These are phyloP conservation scores for Sutorius eximius DNA, from an alignment of 1,284 basidiomycete species.

Conservation along the genomic window DNA sequence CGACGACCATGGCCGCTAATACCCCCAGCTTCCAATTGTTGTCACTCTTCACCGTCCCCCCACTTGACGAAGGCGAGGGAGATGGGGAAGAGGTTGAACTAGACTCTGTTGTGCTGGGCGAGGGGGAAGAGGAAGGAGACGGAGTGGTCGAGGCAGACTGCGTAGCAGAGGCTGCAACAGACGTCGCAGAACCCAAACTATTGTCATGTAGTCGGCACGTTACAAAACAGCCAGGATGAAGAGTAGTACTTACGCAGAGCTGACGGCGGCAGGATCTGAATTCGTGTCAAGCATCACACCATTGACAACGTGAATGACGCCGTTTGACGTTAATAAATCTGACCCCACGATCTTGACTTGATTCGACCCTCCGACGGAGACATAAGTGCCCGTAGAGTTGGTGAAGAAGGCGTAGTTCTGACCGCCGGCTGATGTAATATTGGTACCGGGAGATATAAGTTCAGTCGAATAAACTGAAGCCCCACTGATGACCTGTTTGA, in stretches of 20 bases:
- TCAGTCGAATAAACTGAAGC: slow-evolving; percentile 64
- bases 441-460: slow-evolving; percentile 36
- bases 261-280: slow-evolving; percentile 51
- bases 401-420: slow-evolving; percentile 51
- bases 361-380: slow-evolving; percentile 49
- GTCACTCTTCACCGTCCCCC: neutral
- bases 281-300: slow-evolving; percentile 57
- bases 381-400: slow-evolving; percentile 64
- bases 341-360: slow-evolving; percentile 59
- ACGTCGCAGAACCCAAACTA: slow-evolving; percentile 33
- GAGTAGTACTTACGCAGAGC: slow-evolving; percentile 49
- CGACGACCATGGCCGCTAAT: slow-evolving; percentile 4
- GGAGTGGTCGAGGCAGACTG: slow-evolving; percentile 29
- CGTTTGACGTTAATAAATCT: slow-evolving; percentile 69
- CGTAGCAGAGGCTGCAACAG: slow-evolving; percentile 30
- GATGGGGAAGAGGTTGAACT: slow-evolving; percentile 22
- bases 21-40: slow-evolving; percentile 3
- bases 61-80: neutral
- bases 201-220: neutral
- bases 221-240: neutral
- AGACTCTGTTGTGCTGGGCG: neutral
- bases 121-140: neutral
- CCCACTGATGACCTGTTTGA: slow-evolving; percentile 61
- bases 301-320: slow-evolving; percentile 74
- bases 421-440: slow-evolving; percentile 60